Conservation (phyloP, 176 grass and related monocot species). For the Otatea glauca region DNA sequence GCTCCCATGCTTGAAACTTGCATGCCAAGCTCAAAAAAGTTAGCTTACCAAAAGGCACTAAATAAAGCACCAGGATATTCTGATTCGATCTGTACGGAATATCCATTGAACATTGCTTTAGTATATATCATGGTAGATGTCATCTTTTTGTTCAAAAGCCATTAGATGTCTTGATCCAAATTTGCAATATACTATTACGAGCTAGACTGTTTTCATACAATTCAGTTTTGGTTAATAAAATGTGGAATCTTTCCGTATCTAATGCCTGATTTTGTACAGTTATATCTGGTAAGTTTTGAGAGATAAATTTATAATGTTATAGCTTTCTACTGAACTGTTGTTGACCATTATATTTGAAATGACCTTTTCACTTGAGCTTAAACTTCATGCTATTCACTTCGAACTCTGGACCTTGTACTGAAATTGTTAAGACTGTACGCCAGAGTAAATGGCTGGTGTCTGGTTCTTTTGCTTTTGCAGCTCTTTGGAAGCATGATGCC, state of each 20-base stretch:
- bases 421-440: background rate
- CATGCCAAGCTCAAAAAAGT: background rate
- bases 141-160: no score
- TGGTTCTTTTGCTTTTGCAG: constrained; percentile 54
- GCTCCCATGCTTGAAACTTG: background rate
- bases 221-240: background rate
- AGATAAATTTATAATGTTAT: background rate
- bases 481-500: constrained; percentile 75
- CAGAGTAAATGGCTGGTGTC: constrained; percentile 92
- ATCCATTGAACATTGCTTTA: constrained; percentile 4
- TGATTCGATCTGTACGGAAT: constrained; percentile 7
- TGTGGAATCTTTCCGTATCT: background rate
- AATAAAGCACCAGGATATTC: constrained; percentile 38
- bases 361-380: constrained; percentile 5
- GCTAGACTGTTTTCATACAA: background rate
- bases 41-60: constrained; percentile 12
- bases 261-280: background rate
- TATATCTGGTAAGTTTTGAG: background rate
- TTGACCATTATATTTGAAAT: background rate
- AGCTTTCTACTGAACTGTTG: background rate
- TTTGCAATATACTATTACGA: background rate
- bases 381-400: constrained; percentile 25
- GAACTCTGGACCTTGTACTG: constrained; percentile 8
- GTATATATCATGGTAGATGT: background rate
- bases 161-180: background rate